These are phyloP conservation scores for Chytridium lagenaria DNA, from an alignment of 371 early-diverging fungal species.

Conservation along the genomic window DNA sequence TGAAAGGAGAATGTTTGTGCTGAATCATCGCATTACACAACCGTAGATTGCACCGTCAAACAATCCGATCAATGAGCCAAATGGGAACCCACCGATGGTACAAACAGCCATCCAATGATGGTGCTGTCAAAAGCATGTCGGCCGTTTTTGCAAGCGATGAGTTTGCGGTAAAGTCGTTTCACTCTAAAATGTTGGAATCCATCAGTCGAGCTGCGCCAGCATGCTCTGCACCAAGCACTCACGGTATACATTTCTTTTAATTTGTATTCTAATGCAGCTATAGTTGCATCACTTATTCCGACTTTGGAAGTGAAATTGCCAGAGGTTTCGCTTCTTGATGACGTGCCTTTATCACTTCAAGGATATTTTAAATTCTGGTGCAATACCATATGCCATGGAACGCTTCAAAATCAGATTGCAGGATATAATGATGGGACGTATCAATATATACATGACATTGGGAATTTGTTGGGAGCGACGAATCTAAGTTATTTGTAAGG, in stretches of 20 bases:
- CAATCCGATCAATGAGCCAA: too few relatives aligned
- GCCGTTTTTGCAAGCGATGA: background rate
- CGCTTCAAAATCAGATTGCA: too few relatives aligned
- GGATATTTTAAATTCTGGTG: background rate
- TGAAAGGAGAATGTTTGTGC: too few relatives aligned
- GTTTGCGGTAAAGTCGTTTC: background rate
- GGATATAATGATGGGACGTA: too few relatives aligned
- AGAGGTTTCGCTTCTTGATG: slow-evolving; percentile 4
- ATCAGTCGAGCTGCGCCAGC: background rate
- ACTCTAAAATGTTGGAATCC: background rate
- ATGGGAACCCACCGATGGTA: too few relatives aligned
- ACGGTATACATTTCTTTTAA: background rate
- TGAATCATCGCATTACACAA: too few relatives aligned
- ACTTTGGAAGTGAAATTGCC: slow-evolving; percentile 17
- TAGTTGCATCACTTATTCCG: background rate
- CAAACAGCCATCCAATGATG: too few relatives aligned
- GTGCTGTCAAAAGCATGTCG: background rate
- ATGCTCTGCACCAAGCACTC: background rate
- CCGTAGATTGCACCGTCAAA: too few relatives aligned
- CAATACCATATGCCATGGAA: too few relatives aligned
- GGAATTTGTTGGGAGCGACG: background rate
- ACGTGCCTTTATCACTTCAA: background rate
- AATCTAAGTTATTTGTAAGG: slow-evolving; percentile 12
- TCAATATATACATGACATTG: too few relatives aligned
- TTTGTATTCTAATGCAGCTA: slow-evolving; percentile 5